Conservation (phyloP, 371 early-diverging fungal species). For the Mortierella sp. region DNA sequence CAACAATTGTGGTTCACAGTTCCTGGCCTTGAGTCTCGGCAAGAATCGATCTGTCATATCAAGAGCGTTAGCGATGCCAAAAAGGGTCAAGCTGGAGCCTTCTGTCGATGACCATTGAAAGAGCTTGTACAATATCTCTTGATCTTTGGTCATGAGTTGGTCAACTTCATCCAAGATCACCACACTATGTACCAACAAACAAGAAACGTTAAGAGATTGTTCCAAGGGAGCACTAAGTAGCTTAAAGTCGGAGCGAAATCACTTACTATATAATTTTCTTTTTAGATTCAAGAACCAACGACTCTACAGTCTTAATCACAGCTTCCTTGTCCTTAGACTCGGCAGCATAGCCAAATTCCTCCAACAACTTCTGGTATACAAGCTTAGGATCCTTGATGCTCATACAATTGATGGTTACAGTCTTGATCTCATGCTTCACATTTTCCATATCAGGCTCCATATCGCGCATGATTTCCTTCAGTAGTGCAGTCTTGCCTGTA, state of each 20-base stretch:
- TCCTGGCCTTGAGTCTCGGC: conserved; percentile 87
- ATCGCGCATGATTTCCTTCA: conserved; percentile 71
- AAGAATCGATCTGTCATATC: conserved; percentile 91
- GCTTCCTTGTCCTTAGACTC: conserved; percentile 35
- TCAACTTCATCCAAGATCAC: conserved; percentile 96
- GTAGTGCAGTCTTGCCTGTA: conserved; percentile 94
- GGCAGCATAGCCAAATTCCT: conserved; percentile 58
- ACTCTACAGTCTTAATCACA: conserved; percentile 59
- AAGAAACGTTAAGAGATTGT: neutral
- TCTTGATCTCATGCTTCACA: conserved; percentile 59
- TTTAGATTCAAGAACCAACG: conserved; percentile 39
- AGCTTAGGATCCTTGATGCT: conserved; percentile 76
- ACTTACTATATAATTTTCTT: conserved; percentile 62
- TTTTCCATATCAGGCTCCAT: conserved; percentile 49
- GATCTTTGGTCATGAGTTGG: conserved; percentile 81
- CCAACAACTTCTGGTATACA: conserved; percentile 74
- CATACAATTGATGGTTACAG: conserved; percentile 89
- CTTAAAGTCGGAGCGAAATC: neutral
- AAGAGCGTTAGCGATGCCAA: conserved; percentile 97
- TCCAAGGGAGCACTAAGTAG: neutral
- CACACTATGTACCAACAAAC: conserved; percentile 56
- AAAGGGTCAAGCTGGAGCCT: conserved; percentile 77
- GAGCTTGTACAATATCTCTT: conserved; percentile 90
- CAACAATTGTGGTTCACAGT: conserved; percentile 81
- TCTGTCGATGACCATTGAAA: conserved; percentile 83